Base-by-base conservation (phyloP, 192 early-diverging fungal genomes). In the Mortierella hygrophila region DNA sequence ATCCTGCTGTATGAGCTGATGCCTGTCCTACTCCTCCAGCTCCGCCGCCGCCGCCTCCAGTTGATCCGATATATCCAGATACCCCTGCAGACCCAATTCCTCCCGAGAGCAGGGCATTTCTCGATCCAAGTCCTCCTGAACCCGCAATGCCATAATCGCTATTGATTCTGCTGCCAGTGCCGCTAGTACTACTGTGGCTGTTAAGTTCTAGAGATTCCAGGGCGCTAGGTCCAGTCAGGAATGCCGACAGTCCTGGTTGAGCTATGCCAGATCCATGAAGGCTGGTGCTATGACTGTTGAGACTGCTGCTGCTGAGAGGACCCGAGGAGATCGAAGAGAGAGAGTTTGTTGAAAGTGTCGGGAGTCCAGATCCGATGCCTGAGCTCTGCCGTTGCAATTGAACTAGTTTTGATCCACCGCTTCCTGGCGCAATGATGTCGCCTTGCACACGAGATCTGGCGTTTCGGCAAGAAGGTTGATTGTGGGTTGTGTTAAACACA, bases 381-480 rank as follows among this genome's bases (percentile, higher is more conserved):
- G 83, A 80, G 35, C 69, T 85, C 60, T 85, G 83, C 29, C 83
- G 83, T 44, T 85, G 83, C 44, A 85, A 71, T 20, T 85, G 83
- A 11, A 85, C 83, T 16, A 85, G 75, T 77, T 85, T 85, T 15
- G 78, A 85, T 73, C 83, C 83, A 23, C 83, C 83, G 6, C 83
- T 37, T 80, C 70, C 47, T 68, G 77, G 35, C 44, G 35, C 76
- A 60, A 41, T 78, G 68, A 40, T 60, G 73, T 60, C 57, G 38
- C 80, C 74, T 38, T 65, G 72, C 16, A 13, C 21, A 38, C 79
- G 79, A 16, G 79, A 55, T 72, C 78, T 80, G 70, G 63, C 49
- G 42, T 46, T 72, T 13, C 77, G 35, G 44, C 16, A 80, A 47
- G 52, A 26, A 47, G n/a, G 38, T 15, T 35, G 26, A 49, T 40